Evolutionary conservation across 108 stramenopile species (phyloP).

Genomic region (Pseudonitzschia delicatissima): DNA sequence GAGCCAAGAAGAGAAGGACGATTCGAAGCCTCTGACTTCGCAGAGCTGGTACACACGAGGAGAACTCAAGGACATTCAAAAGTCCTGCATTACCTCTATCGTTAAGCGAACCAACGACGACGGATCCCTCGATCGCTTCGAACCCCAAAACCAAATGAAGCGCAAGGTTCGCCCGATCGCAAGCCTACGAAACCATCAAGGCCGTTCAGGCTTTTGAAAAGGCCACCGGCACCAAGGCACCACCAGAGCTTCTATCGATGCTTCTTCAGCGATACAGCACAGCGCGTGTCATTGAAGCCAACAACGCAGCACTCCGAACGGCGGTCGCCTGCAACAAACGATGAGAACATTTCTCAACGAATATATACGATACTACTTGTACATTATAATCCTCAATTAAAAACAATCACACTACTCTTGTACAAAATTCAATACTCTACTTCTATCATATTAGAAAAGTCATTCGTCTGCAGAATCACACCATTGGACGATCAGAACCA

Average conservation of each 20-base stretch:
- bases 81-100: background rate
- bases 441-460: too few species aligned
- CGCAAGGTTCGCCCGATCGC: background rate
- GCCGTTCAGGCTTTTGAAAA: background rate
- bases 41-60: background rate
- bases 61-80: background rate
- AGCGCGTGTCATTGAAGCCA: background rate
- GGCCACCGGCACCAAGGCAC: background rate
- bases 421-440: too few species aligned
- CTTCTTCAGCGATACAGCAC: background rate
- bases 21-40: too few species aligned
- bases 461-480: too few species aligned
- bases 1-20: too few species aligned
- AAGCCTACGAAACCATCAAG: background rate
- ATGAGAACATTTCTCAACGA: too few species aligned
- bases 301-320: background rate
- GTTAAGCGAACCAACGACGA: background rate
- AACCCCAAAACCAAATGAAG: background rate
- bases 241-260: background rate
- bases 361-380: too few species aligned
- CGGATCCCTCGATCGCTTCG: background rate
- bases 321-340: too few species aligned
- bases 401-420: too few species aligned
- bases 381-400: too few species aligned
- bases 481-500: too few species aligned